phyloP scores from a whole-genome alignment of 371 early-diverging fungal species.

The Lichtheimia ramosa region DNA sequence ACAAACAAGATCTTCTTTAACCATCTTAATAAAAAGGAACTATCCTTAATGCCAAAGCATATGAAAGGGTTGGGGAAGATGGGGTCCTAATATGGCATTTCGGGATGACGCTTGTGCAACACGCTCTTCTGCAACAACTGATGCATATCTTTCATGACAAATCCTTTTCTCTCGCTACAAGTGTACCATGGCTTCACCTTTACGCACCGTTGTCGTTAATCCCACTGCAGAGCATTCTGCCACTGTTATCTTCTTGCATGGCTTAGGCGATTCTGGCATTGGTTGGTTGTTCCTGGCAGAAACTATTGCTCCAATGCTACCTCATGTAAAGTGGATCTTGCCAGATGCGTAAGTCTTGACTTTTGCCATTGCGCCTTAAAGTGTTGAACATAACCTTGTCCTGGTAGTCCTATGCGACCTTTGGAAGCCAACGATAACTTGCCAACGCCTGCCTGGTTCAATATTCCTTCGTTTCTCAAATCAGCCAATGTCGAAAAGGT shows the following conservation, averaged over 20 bases:
- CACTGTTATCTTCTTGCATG: conserved; percentile 78
- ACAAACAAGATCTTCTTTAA: too few relatives aligned
- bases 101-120: too few relatives aligned
- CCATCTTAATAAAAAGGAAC: too few relatives aligned
- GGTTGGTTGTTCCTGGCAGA: conserved; percentile 75
- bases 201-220: conserved; percentile 30
- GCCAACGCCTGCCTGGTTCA: conserved; percentile 68
- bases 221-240: conserved; percentile 70
- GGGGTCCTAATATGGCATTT: too few relatives aligned
- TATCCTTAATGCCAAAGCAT: too few relatives aligned
- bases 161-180: conserved; percentile 2
- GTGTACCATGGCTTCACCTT: background rate
- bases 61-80: too few relatives aligned
- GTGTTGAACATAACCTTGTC: background rate
- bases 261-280: conserved; percentile 70
- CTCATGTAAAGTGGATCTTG: conserved; percentile 82
- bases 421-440: conserved; percentile 5
- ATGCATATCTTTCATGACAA: background rate
- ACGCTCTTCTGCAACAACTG: too few relatives aligned
- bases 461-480: conserved; percentile 64
- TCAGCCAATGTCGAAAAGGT: conserved; percentile 48
- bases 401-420: background rate
- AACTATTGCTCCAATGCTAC: conserved; percentile 56
- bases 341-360: conserved; percentile 71
- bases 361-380: background rate